Evolutionary conservation across 2,329 filamentous ascomycete genomes (phyloP).

Genomic region (Xylaria multiplex): DNA sequence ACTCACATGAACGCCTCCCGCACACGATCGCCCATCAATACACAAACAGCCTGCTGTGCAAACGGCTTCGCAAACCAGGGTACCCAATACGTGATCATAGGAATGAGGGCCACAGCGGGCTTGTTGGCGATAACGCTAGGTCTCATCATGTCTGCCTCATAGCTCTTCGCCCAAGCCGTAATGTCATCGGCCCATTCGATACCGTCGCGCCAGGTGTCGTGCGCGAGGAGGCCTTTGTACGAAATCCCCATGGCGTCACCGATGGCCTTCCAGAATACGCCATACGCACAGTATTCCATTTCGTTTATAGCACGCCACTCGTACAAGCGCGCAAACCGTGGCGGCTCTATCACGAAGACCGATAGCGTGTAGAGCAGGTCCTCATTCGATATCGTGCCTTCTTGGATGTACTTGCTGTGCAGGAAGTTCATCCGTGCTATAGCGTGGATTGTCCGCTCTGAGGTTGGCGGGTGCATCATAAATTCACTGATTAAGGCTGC

Average conservation of each 20-base stretch:
- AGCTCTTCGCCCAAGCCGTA: constrained; percentile 60
- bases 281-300: constrained; percentile 74
- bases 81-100: constrained; percentile 67
- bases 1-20: constrained; percentile 72
- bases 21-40: constrained; percentile 72
- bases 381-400: constrained; percentile 51
- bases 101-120: constrained; percentile 68
- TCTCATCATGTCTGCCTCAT: constrained; percentile 69
- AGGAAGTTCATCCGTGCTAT: constrained; percentile 55
- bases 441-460: constrained; percentile 49
- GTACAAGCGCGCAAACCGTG: constrained; percentile 69
- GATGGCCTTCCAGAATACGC: constrained; percentile 75
- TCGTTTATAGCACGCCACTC: constrained; percentile 77
- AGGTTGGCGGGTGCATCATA: constrained; percentile 50
- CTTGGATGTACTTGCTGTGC: constrained; percentile 49
- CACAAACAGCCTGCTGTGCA: constrained; percentile 62
- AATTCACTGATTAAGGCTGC: constrained; percentile 48
- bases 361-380: constrained; percentile 55
- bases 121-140: constrained; percentile 60
- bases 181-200: constrained; percentile 63
- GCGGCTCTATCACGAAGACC: constrained; percentile 73
- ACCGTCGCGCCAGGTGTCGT: constrained; percentile 57
- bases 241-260: constrained; percentile 76
- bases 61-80: constrained; percentile 58
- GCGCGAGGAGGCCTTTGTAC: constrained; percentile 54